phyloP scores from a whole-genome alignment of 1,139 yeast species.

The Taphrina deformans region DNA sequence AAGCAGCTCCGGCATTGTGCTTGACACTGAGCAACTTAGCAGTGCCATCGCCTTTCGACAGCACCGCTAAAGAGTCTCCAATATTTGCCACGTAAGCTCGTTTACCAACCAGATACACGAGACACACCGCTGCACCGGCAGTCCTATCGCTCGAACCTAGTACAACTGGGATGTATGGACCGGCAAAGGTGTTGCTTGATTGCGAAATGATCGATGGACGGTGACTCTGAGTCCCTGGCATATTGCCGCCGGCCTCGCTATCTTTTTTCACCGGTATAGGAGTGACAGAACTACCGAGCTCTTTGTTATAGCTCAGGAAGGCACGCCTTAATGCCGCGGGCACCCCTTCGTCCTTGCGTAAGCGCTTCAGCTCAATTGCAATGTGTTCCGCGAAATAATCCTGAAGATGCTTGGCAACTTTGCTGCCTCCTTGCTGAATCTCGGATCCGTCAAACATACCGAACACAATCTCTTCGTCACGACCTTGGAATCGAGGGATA shows the following conservation, averaged over 20 bases:
- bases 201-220: slow-evolving; percentile 25
- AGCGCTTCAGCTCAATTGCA: slow-evolving; percentile 60
- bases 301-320: slow-evolving; percentile 76
- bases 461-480: slow-evolving; percentile 66
- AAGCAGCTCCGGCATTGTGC: slow-evolving; percentile 79
- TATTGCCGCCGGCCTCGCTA: slow-evolving; percentile 24
- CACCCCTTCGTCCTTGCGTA: slow-evolving; percentile 51
- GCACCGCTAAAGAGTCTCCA: slow-evolving; percentile 84
- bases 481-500: slow-evolving; percentile 83
- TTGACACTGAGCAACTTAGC: slow-evolving; percentile 68
- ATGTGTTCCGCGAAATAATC: slow-evolving; percentile 65
- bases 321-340: slow-evolving; percentile 75
- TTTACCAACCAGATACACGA: slow-evolving; percentile 71
- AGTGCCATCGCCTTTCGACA: slow-evolving; percentile 80
- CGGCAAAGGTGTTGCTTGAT: slow-evolving; percentile 20
- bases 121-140: slow-evolving; percentile 85
- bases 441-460: slow-evolving; percentile 84
- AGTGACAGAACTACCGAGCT: slow-evolving; percentile 58
- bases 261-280: slow-evolving; percentile 46
- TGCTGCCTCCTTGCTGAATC: slow-evolving; percentile 46
- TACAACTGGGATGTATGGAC: slow-evolving; percentile 11
- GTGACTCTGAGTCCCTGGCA: slow-evolving; percentile 5
- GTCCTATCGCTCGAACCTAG: slow-evolving; percentile 63
- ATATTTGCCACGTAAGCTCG: slow-evolving; percentile 78
- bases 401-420: slow-evolving; percentile 75